phyloP scores from a whole-genome alignment of 305 asterid genomes.

The Fraxinus nigra region DNA sequence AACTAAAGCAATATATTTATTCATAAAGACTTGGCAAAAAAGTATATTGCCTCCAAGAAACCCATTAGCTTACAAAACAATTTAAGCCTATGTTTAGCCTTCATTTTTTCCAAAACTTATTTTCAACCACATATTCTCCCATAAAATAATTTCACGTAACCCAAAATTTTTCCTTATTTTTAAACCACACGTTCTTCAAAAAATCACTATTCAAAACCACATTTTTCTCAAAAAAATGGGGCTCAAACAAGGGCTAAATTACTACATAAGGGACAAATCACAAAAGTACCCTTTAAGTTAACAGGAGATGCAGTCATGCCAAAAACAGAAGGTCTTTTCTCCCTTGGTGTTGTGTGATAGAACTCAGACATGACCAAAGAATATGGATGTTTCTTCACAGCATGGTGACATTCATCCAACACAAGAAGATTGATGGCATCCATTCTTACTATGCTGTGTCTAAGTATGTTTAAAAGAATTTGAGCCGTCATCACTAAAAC shows the following conservation, averaged over 20 bases:
- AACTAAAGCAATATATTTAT: not conserved
- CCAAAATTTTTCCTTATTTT: not conserved
- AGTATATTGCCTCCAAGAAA: conserved; percentile 15
- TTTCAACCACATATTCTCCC: not conserved
- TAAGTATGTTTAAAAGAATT: conserved; percentile 90
- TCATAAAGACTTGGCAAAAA: not conserved
- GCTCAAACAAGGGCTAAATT: not conserved
- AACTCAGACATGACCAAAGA: conserved; percentile 99
- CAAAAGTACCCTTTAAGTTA: conserved; percentile 82
- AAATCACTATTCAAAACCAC: not conserved
- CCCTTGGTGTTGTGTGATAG: conserved; percentile 88
- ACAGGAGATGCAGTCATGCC: conserved; percentile 99
- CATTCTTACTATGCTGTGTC: conserved; percentile 97
- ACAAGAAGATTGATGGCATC: conserved; percentile 89
- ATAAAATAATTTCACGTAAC: not conserved
- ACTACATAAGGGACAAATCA: conserved; percentile 15
- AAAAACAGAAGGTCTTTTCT: conserved; percentile 91
- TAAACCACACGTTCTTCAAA: not conserved
- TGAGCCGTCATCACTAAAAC: conserved; percentile 99
- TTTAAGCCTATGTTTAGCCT: not conserved
- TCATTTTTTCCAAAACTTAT: not conserved
- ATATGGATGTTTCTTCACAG: conserved; percentile 99
- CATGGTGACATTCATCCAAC: conserved; percentile 99
- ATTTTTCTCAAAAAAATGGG: too few relatives aligned
- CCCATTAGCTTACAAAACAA: conserved; percentile 6